Percentiles rank a stretch among this genome's conserved stretches.
These are phyloP conservation scores for Heliosperma pusillum DNA, from an alignment of 148 eudicot species.

Conservation along the genomic window DNA sequence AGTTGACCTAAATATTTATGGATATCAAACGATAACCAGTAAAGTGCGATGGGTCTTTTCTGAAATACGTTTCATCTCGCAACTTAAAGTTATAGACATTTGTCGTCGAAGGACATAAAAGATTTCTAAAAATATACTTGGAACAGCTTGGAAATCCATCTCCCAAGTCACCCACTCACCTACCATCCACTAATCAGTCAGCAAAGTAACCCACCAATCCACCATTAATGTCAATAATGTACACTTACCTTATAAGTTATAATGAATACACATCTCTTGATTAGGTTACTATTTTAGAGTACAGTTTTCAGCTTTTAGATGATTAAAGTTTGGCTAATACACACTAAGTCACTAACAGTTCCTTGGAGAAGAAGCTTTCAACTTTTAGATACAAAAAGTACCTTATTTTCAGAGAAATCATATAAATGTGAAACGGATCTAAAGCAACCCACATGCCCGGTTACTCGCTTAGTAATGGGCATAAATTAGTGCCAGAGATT, in stretches of 20 bases:
- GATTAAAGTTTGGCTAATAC: constrained; percentile 1
- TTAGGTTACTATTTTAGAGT: background rate
- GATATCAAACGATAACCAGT: too few species aligned
- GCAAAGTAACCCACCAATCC: background rate
- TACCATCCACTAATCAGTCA: background rate
- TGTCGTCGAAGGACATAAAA: background rate
- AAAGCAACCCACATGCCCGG: too few species aligned
- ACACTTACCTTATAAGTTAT: background rate
- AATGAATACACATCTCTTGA: background rate
- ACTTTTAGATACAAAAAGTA: background rate
- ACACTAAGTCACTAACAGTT: background rate
- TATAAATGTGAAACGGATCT: too few species aligned
- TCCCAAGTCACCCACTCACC: background rate
- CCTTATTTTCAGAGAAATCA: background rate
- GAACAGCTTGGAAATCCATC: constrained; percentile 19
- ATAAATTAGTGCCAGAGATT: too few species aligned
- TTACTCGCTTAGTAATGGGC: too few species aligned
- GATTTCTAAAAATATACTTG: background rate
- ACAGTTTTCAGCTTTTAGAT: background rate
- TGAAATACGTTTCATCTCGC: constrained; percentile 1
- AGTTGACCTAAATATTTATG: too few species aligned
- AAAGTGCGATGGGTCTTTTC: background rate
- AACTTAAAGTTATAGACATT: constrained; percentile 1
- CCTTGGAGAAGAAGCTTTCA: background rate
- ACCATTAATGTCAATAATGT: constrained; percentile 13